Conservation (phyloP, 352 stramenopile species). For the Phytopythium mirpurense region DNA sequence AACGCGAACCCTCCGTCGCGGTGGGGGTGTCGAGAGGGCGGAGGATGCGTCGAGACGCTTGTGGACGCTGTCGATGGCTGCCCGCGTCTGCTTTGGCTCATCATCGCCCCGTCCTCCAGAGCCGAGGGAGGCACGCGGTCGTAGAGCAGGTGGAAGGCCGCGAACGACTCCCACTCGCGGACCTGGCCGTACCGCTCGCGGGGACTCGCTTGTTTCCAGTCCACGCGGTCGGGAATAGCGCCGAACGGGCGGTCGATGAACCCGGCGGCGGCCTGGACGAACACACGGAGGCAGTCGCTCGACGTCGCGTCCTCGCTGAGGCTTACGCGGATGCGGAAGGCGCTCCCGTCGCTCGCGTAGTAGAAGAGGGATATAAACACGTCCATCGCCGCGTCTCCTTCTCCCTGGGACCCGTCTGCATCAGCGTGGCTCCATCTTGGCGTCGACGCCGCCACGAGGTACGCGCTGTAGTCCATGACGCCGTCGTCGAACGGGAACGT, state of each 20-base stretch:
- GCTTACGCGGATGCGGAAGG: slow-evolving; percentile 1
- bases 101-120: background rate
- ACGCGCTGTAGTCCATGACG: slow-evolving; percentile 10
- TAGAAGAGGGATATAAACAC: slow-evolving; percentile 5
- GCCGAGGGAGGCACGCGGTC: background rate
- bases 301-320: background rate
- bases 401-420: too few species aligned
- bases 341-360: slow-evolving; percentile 1
- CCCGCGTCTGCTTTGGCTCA: background rate
- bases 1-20: background rate
- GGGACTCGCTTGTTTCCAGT: background rate
- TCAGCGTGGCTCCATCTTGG: too few species aligned
- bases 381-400: background rate
- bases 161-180: background rate
- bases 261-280: slow-evolving; percentile 1
- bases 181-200: background rate
- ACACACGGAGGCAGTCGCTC: background rate
- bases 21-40: background rate
- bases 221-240: background rate
- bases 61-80: background rate
- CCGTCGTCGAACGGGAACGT: background rate
- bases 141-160: slow-evolving; percentile 1
- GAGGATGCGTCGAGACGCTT: background rate
- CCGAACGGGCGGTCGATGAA: background rate
- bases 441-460: background rate